Conservation (phyloP, 768 basidiomycete genomes). For the Amanita inopinata region DNA sequence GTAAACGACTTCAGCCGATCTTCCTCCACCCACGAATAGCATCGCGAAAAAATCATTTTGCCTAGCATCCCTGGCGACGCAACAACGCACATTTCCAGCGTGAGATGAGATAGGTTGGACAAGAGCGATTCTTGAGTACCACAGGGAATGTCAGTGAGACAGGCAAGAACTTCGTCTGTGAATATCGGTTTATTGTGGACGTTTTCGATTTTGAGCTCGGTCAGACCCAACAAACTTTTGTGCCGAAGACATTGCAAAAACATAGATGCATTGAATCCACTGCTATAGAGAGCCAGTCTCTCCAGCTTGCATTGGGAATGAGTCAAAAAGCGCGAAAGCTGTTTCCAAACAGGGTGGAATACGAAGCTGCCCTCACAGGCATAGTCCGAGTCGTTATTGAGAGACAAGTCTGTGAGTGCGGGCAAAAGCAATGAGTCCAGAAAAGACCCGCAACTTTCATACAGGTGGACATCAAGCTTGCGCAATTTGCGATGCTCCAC, state of each 20-base stretch:
- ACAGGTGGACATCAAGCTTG: background rate
- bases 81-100: slow-evolving; percentile 1
- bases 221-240: background rate
- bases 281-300: background rate
- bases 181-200: background rate
- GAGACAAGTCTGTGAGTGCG: background rate
- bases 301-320: slow-evolving; percentile 6
- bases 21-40: slow-evolving; percentile 1
- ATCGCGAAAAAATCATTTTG: background rate
- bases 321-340: slow-evolving; percentile 2
- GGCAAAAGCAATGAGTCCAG: background rate
- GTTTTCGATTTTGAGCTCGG: background rate
- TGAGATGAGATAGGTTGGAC: slow-evolving; percentile 1
- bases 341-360: background rate
- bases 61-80: slow-evolving; percentile 2
- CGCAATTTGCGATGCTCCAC: background rate
- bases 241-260: slow-evolving; percentile 2
- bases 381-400: background rate
- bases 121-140: background rate
- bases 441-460: background rate
- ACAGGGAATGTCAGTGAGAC: background rate
- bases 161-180: background rate
- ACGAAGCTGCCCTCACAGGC: background rate
- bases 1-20: background rate
- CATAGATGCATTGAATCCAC: background rate